Evolutionary conservation across 2,329 filamentous ascomycete species (phyloP), one percentile per base, ranked within the genome.

Genomic region (Pestalotiopsis sp.): DNA sequence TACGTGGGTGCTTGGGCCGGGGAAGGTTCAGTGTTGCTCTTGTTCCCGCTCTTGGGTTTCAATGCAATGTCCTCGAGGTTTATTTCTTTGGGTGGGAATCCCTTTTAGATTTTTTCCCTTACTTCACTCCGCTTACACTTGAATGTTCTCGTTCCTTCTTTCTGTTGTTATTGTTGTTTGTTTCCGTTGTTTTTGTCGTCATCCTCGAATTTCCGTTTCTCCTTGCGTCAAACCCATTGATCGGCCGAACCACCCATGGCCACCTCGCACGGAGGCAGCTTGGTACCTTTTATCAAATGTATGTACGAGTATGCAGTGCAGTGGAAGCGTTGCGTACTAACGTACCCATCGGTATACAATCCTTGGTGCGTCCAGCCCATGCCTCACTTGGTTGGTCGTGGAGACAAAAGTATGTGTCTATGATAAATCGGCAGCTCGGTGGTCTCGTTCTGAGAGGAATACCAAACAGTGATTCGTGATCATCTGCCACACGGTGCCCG

Each of bases 1-100:
- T 20, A 20, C 31, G 25, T 20, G 31, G 25, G 27, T 62, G 59
- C 59, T 62, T 39, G 27, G 59, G 31, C 59, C 59, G 36, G 27
- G 59, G 59, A 62, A 62, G 59, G 59, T 62, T 62, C 59, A 62
- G 31, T 62, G 59, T 62, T 38, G 59, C 59, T 62, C 25, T 39
- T 62, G 59, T 38, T 38, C 59, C 59, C 59, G 59, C 59, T 62
- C 31, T 20, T 20, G 59, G 59, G 27, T 62, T 52, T 52, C 45
- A 52, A 52, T 20, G 45, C 45, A 52, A 52, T 23, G 45, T 52
- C 14, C 45, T 52, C 9, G 45, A 20, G 17, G 45, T 20, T 52
- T 52, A 52, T 52, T 52, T 52, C 20, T 20, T 20, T 52, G 31
- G 31, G 7, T 9, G 31, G 6, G 31, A 36, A 36, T 52, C 17